phyloP scores from a whole-genome alignment of 2,329 filamentous ascomycete genomes.

The Zasmidium cellare region DNA sequence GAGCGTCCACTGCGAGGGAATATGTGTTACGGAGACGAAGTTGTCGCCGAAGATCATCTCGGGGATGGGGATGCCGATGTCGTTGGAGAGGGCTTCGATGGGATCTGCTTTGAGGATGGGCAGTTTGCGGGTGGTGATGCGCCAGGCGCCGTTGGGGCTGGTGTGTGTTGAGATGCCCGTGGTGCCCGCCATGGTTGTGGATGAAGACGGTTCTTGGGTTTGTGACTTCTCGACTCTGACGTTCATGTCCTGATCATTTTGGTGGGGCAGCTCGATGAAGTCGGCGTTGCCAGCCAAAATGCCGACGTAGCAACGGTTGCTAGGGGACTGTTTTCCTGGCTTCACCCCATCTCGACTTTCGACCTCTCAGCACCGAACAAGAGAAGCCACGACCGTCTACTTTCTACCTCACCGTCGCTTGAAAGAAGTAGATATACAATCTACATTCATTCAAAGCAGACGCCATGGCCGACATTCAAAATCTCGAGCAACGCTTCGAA shows the following conservation, averaged over 20 bases:
- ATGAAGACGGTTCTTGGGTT: neutral
- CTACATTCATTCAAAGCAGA: constrained; percentile 22
- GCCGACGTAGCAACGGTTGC: constrained; percentile 12
- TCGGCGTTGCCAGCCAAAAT: constrained; percentile 1
- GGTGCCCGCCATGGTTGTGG: constrained; percentile 15
- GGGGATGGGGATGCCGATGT: constrained; percentile 81
- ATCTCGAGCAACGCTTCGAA: constrained; percentile 85
- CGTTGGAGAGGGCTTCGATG: constrained; percentile 80
- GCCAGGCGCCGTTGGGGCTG: constrained; percentile 33
- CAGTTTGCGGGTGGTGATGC: constrained; percentile 79
- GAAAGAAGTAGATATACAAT: neutral
- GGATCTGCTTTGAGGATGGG: constrained; percentile 91
- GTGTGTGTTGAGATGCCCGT: constrained; percentile 20
- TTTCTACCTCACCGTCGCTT: constrained; percentile 7
- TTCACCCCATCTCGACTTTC: neutral
- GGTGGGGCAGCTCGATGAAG: neutral
- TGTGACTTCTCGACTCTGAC: neutral
- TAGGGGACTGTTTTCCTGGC: constrained; percentile 1
- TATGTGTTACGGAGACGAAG: constrained; percentile 71
- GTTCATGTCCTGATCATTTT: constrained; percentile 4
- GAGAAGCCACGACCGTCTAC: neutral
- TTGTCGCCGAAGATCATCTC: constrained; percentile 99
- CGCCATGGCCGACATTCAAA: constrained; percentile 60
- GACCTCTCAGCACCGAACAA: neutral
- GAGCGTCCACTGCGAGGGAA: constrained; percentile 73